These are phyloP conservation scores for Coprinopsis strossmayeri DNA, from an alignment of 768 basidiomycete genomes.

Conservation along the genomic window DNA sequence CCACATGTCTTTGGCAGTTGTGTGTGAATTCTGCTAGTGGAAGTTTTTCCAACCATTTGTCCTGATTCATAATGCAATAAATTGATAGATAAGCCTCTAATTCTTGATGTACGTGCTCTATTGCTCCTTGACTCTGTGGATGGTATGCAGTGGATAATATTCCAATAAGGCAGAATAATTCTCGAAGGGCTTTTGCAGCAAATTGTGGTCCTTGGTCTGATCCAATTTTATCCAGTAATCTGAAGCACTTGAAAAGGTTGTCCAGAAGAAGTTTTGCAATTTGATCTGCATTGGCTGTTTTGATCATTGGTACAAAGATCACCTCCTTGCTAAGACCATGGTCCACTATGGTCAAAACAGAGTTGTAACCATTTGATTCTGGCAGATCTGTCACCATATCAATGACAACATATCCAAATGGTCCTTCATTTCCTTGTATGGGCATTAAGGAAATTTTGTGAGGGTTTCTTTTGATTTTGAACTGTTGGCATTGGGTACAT, in stretches of 20 bases:
- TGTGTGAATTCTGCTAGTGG: slow-evolving; percentile 6
- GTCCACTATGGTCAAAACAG: slow-evolving; percentile 20
- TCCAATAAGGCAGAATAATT: slow-evolving; percentile 11
- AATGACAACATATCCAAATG: slow-evolving; percentile 5
- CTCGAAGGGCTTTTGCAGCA: slow-evolving; percentile 8
- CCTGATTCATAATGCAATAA: neutral
- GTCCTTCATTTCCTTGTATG: slow-evolving; percentile 3
- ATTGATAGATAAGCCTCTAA: slow-evolving; percentile 6
- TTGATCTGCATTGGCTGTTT: slow-evolving; percentile 8
- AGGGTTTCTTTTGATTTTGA: slow-evolving; percentile 11
- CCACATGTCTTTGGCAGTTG: slow-evolving; percentile 6
- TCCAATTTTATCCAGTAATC: slow-evolving; percentile 8
- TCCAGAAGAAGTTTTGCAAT: slow-evolving; percentile 4
- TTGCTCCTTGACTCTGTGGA: slow-evolving; percentile 7
- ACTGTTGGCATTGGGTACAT: slow-evolving; percentile 1
- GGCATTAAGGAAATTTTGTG: neutral
- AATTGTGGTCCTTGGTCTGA: slow-evolving; percentile 17
- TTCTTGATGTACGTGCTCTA: slow-evolving; percentile 11
- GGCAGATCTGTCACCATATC: slow-evolving; percentile 18
- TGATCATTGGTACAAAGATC: slow-evolving; percentile 16
- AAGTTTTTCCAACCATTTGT: slow-evolving; percentile 1
- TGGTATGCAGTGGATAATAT: slow-evolving; percentile 14
- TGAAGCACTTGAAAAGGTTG: slow-evolving; percentile 3
- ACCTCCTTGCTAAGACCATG: slow-evolving; percentile 21
- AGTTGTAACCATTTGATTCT: slow-evolving; percentile 8